These are phyloP conservation scores for Escallonia rubra DNA, from an alignment of 129 eudicot genomes.

Conservation along the genomic window DNA sequence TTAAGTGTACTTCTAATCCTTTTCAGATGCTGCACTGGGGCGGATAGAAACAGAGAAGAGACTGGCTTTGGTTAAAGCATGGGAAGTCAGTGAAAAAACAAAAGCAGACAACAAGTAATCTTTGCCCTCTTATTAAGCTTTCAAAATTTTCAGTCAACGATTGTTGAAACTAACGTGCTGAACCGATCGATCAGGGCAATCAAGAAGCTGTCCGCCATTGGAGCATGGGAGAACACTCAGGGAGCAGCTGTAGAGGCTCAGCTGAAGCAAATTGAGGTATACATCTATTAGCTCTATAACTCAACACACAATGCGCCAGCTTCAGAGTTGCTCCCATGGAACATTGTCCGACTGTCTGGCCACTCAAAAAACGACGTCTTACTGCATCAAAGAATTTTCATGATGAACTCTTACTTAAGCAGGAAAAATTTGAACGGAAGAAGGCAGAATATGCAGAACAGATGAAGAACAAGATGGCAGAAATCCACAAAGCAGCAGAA, in stretches of 20 bases:
- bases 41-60: conserved; percentile 47
- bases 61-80: conserved; percentile 61
- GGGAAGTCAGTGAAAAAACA: conserved; percentile 72
- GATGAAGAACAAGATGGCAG: conserved; percentile 57
- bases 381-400: too few relatives aligned
- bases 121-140: not conserved
- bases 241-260: conserved; percentile 47
- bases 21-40: conserved; percentile 44
- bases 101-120: conserved; percentile 62
- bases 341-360: too few relatives aligned
- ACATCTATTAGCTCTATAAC: too few relatives aligned
- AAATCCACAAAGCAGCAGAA: conserved; percentile 55
- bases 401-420: not conserved
- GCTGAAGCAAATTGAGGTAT: conserved; percentile 64
- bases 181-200: conserved; percentile 36
- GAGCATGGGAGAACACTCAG: conserved; percentile 67
- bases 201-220: conserved; percentile 49
- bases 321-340: too few relatives aligned
- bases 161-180: not conserved
- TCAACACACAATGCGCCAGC: too few relatives aligned
- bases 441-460: conserved; percentile 53
- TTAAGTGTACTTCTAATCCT: conserved; percentile 1
- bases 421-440: conserved; percentile 62
- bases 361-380: too few relatives aligned
- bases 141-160: too few relatives aligned